A percentile compares a stretch with the other conserved stretches of the same genome.
Conservation (phyloP, 352 stramenopile species). For the Globisporangium solare region DNA sequence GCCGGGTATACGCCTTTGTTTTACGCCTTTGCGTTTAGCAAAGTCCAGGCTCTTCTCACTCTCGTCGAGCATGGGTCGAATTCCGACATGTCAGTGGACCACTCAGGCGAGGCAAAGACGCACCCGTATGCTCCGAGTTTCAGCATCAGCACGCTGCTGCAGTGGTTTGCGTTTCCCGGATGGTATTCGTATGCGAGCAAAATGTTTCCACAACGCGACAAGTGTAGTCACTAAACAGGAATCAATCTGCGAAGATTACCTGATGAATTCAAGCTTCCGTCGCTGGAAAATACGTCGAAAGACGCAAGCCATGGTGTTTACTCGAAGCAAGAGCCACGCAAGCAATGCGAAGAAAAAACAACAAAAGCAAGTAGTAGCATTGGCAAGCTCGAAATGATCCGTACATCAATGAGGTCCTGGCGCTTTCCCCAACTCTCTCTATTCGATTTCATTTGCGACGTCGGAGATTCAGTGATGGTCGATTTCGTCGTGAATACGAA, state of each 20-base stretch:
- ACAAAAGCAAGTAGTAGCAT: not conserved
- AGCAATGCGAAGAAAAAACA: not conserved
- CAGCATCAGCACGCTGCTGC: constrained; percentile 34
- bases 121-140: constrained; percentile 50
- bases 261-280: constrained; percentile 41
- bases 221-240: constrained; percentile 20
- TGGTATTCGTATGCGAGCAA: constrained; percentile 43
- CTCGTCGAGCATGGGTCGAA: constrained; percentile 33
- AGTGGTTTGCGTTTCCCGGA: constrained; percentile 56
- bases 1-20: constrained; percentile 45
- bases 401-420: constrained; percentile 30
- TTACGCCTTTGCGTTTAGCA: constrained; percentile 53
- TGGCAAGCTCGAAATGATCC: constrained; percentile 20
- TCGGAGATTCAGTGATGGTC: constrained; percentile 22
- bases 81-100: constrained; percentile 27
- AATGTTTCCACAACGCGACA: constrained; percentile 19
- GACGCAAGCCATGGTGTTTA: not conserved
- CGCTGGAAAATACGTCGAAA: constrained; percentile 18
- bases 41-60: constrained; percentile 22
- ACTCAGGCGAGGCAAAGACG: constrained; percentile 33
- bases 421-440: constrained; percentile 34
- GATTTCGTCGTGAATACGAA: constrained; percentile 26
- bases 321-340: constrained; percentile 13
- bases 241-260: constrained; percentile 29
- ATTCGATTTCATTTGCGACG: constrained; percentile 36